Percentiles rank a stretch among this genome's conserved stretches.
Conservation (phyloP, 164 flowering plant genomes). For the Chimonanthus salicifolius region DNA sequence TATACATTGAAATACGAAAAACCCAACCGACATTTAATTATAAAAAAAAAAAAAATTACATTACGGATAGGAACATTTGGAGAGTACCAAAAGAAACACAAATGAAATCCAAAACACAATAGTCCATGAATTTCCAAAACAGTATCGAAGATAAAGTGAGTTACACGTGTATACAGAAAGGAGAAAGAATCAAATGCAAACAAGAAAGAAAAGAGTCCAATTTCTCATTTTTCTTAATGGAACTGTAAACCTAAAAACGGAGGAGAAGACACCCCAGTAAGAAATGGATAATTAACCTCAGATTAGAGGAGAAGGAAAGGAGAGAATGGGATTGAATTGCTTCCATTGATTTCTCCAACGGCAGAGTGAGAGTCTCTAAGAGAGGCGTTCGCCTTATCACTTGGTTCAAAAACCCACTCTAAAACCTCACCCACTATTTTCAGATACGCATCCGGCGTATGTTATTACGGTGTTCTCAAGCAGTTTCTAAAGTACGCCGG, state of each 20-base stretch:
- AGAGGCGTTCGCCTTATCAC: not conserved
- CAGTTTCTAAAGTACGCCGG: not conserved
- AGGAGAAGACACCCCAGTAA: not conserved
- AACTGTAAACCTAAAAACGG: too few relatives aligned
- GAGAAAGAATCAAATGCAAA: not conserved
- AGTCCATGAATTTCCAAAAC: too few relatives aligned
- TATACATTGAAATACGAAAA: not conserved
- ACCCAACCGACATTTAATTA: not conserved
- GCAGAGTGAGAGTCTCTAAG: not conserved
- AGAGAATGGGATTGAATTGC: slow-evolving; percentile 22
- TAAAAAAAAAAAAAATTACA: too few relatives aligned
- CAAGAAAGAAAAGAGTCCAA: not conserved
- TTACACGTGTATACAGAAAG: not conserved
- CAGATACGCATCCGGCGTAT: not conserved
- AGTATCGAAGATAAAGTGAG: too few relatives aligned
- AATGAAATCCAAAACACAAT: too few relatives aligned
- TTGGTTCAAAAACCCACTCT: not conserved
- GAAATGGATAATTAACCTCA: slow-evolving; percentile 15
- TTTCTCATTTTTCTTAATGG: not conserved
- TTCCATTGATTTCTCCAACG: slow-evolving; percentile 15
- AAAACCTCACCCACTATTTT: not conserved
- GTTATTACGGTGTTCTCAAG: not conserved
- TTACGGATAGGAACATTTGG: not conserved
- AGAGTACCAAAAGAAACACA: not conserved
- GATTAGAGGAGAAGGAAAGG: slow-evolving; percentile 24